A percentile compares a stretch with the other conserved stretches of the same genome.
Conservation (phyloP, 176 grass and related monocot genomes). For the Cenchrus fungigraminus region DNA sequence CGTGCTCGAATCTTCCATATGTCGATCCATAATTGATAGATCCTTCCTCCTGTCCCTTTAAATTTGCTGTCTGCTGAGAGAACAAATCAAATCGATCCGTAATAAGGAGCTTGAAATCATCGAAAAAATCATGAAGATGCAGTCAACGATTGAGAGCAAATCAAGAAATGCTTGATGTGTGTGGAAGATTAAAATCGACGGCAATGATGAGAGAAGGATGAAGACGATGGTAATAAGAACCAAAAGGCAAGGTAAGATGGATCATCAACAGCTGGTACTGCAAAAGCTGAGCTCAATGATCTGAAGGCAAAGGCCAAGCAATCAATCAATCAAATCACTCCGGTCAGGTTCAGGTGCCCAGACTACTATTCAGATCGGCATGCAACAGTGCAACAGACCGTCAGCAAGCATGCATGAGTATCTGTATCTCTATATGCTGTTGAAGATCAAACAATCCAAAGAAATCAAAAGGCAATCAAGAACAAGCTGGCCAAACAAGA, state of each 20-base stretch:
- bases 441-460: no score
- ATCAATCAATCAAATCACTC: neutral
- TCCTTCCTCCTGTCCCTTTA: neutral
- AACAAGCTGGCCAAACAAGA: neutral
- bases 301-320: neutral
- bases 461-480: neutral
- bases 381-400: conserved; percentile 2
- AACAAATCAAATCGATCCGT: neutral
- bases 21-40: neutral
- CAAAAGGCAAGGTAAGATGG: neutral
- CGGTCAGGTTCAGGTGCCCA: neutral
- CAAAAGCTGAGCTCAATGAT: neutral
- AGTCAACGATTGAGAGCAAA: neutral
- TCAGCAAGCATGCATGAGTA: neutral
- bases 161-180: neutral
- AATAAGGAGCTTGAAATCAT: neutral
- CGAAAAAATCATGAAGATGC: neutral
- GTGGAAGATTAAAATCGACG: neutral
- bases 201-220: neutral
- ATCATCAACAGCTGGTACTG: neutral
- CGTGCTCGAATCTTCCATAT: conserved; percentile 60
- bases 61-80: neutral
- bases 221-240: neutral
- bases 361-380: conserved; percentile 1
- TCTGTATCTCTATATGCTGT: neutral